phyloP scores from a whole-genome alignment of 2,329 filamentous ascomycete genomes.

The Aspergillus sp. region DNA sequence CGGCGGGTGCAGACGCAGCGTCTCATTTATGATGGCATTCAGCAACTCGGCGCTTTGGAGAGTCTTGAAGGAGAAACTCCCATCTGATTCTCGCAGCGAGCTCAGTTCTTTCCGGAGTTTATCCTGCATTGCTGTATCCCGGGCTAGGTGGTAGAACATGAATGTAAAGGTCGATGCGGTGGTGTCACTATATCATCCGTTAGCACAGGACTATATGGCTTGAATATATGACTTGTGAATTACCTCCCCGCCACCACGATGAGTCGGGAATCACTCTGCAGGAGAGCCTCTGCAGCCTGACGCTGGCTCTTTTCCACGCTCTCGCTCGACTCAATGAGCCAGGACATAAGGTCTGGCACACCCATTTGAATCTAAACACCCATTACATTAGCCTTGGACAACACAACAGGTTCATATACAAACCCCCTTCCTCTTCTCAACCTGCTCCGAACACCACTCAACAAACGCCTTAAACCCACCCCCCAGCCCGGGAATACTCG shows the following conservation, averaged over 20 bases:
- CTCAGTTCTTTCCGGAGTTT: background rate
- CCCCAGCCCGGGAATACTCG: background rate
- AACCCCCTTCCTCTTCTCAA: background rate
- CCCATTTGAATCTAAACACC: background rate
- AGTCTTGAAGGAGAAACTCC: background rate
- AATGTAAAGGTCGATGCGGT: constrained; percentile 7
- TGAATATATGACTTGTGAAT: background rate
- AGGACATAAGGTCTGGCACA: background rate
- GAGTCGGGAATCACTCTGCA: background rate
- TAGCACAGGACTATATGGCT: background rate
- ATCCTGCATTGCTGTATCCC: background rate
- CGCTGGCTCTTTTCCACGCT: background rate
- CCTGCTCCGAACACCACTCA: background rate
- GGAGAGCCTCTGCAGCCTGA: background rate
- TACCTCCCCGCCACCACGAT: constrained; percentile 4
- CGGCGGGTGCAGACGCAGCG: background rate
- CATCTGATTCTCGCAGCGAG: background rate
- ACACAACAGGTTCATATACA: background rate
- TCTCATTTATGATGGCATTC: constrained; percentile 1
- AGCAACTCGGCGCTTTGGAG: background rate
- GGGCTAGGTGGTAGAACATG: constrained; percentile 6
- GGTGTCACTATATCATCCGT: background rate
- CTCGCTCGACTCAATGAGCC: background rate
- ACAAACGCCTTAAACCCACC: background rate
- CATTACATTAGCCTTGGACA: background rate